Evolutionary conservation across 495 filamentous ascomycete genomes (phyloP).

Genomic region (Annulohypoxylon nitens): DNA sequence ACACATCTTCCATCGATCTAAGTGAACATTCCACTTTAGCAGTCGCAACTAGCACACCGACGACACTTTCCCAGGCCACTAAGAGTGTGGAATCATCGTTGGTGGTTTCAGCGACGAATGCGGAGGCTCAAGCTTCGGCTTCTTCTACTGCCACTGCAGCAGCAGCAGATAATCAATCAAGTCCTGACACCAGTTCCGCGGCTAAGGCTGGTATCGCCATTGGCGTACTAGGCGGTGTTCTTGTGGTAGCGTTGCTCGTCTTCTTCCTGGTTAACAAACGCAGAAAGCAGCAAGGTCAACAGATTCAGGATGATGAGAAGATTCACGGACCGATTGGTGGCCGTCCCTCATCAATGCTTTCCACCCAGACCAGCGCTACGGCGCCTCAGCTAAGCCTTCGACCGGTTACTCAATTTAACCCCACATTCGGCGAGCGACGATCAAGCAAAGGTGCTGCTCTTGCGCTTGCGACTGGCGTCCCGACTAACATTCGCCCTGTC

Average conservation of each 20-base stretch:
- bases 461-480: constrained; percentile 57
- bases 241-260: constrained; percentile 71
- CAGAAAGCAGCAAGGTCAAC: constrained; percentile 64
- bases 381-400: constrained; percentile 86
- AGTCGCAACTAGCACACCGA: constrained; percentile 35
- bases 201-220: constrained; percentile 88
- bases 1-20: constrained; percentile 23
- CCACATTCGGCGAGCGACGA: constrained; percentile 68
- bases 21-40: constrained; percentile 29
- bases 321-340: constrained; percentile 57
- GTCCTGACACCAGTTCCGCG: constrained; percentile 65
- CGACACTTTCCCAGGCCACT: constrained; percentile 44
- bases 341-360: constrained; percentile 47
- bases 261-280: constrained; percentile 77
- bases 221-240: constrained; percentile 75
- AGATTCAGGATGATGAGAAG: constrained; percentile 71
- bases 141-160: constrained; percentile 52
- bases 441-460: constrained; percentile 63
- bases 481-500: constrained; percentile 46
- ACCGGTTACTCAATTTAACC: constrained; percentile 88
- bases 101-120: constrained; percentile 34
- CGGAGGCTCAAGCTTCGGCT: constrained; percentile 34
- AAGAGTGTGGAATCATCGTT: constrained; percentile 43
- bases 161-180: constrained; percentile 42
- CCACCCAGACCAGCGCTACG: constrained; percentile 54